Evolutionary conservation across 768 basidiomycete species (phyloP), one percentile per base, ranked within the genome.

Genomic region (Vishniacozyma victoriae): DNA sequence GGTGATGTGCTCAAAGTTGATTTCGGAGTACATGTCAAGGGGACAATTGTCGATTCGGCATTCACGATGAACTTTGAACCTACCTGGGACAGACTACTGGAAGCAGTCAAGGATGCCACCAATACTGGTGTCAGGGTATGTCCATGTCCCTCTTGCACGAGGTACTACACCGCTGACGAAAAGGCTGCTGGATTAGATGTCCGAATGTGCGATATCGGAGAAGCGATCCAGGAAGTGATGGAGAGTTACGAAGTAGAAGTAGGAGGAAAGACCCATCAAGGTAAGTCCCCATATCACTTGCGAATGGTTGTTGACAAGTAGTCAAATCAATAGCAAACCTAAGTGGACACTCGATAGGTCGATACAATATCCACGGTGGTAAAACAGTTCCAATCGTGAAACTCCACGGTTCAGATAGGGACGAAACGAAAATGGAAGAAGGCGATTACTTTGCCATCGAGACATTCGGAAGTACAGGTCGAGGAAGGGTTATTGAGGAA

Each of bases 361-460:
- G 76, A 22, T 92, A 96, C 70, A 83, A 84, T 55, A 95, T 97
- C 52, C 93, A 99, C 67, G 93, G 73, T 5, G 86, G 86, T 23
- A 99, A 99, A 73, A 87, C 86, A 0, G 83, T 97, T 1, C 78
- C 87, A 27, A 80, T 97, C 37, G 87, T 95, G 37, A 87, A 85
- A 70, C 89, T 85, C 48, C 52, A 54, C 25, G 71, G 65, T 1
- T 54, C 55, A 0, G 80, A 84, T 25, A 42, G 55, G 20, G 91
- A 95, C 67, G 82, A 84, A 52, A 88, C 86, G 13, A 93, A 88
- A 74, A 99, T 99, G 95, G 95, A 97, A 67, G 95, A 99, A 73
- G 95, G 92, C 33, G 95, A 97, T 64, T 96, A 97, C 68, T 99
- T 88, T 70, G 95, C 95, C 7, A 93, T 99, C 47, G 95, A 99